Evolutionary conservation across 2,329 filamentous ascomycete species (phyloP), one percentile per base, ranked within the genome.

Genomic region (Xylaria sp.): DNA sequence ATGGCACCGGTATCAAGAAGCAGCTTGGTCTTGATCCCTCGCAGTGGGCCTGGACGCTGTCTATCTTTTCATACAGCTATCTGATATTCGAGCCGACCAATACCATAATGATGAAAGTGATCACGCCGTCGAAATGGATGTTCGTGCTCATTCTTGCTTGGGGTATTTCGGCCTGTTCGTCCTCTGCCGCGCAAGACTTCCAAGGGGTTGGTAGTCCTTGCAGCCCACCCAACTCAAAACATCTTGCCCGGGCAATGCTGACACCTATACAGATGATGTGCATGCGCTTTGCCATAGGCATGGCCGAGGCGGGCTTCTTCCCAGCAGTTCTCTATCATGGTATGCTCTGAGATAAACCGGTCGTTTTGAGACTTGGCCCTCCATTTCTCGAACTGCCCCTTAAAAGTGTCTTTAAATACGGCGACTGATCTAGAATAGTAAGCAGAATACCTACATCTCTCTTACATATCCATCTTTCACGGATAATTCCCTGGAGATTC

Each of bases 41-140:
- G 0, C 65, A 74, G 53, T 75, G 72, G 72, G 62, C 72, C 1
- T 75, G 72, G 72, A 70, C 69, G 1, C 60, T 68, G 19, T 73
- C 71, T 9, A 74, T 75, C n/a, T 75, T 74, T 46, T 74, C 69
- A 0, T 74, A 74, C 56, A 71, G 69, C 55, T 74, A 74, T 40
- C 52, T 73, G 46, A 44, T 74, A 26, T 73, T 74, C 44, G 71
- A 74, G 56, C 72, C 72, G n/a, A 59, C 66, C 3, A 72, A 72
- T 50, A 74, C 72, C 2, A 57, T 74, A 13, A 63, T 73, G 0
- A 63, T 74, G 40, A 74, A 74, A 52, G 56, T 62, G 0, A 67
- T 73, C 52, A 59, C 56, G 9, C 70, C 70, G 1, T 72, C 70
- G 6, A 57, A 57, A 51, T 72, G 70, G 69, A 72, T 72, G 70